Base-by-base conservation (phyloP, 192 early-diverging fungal genomes). In the Gamsiella multidivaricata region DNA sequence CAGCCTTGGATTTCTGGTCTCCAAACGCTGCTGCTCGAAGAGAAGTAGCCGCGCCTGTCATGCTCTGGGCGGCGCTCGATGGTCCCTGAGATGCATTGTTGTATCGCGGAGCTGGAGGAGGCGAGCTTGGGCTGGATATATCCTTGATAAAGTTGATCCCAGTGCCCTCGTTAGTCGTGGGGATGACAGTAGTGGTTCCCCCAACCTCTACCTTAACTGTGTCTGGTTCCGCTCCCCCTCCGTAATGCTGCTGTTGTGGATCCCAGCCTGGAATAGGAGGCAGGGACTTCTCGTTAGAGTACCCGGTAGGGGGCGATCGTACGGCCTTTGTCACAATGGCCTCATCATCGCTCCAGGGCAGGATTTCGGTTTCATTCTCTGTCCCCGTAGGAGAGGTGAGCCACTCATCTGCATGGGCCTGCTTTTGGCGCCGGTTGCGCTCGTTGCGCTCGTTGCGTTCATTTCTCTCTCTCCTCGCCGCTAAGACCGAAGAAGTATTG, bases 151-250 rank as follows among this genome's bases (percentile, higher is more conserved):
- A 78, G 34, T 62, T 78, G 31, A 69, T 37, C 2, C 74, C 74
- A 26, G 60, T 42, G 18, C 74, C 49, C 8, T 68, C 65, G 7
- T 59, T 54, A 3, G 65, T 63, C 0, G 74, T 78, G 14, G 74
- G 65, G 32, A 78, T 69, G 37, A 69, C 31, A 0, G 74, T 58
- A 1, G 74, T 78, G 7, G 74, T 47, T 6, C 20, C 65, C 17
- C 74, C 74, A 3, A 78, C 60, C 28, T 78, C 74, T 33, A 78
- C 74, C 61, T 78, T 78, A 60, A 78, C 69, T 66, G 64, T 78
- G 42, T 78, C 74, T 2, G 74, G 64, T 14, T 78, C 65, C 47
- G 31, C 45, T n/a, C 46, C 61, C 17, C 18, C 52, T 33, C 59
- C 33, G 26, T 39, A 12, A 5, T 54, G 25, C 14, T 14, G 50